phyloP scores from a whole-genome alignment of 352 stramenopile genomes.

The Elongisporangium anandrum region DNA sequence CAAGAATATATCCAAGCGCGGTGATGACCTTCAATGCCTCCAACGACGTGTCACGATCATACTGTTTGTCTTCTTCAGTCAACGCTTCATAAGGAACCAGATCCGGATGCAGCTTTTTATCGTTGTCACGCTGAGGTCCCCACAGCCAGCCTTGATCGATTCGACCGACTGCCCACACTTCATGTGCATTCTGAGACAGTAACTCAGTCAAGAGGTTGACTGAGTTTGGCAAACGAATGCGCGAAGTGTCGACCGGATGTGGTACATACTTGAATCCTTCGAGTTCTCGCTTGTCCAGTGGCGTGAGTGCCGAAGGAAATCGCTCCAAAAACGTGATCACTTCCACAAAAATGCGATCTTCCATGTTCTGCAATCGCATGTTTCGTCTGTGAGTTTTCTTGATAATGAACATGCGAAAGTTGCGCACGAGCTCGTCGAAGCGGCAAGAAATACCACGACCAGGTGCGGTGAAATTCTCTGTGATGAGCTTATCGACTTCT shows the following conservation, averaged over 20 bases:
- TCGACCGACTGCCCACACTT: constrained; percentile 75
- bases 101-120: constrained; percentile 60
- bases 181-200: constrained; percentile 71
- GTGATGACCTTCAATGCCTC: constrained; percentile 76
- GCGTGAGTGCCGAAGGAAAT: constrained; percentile 58
- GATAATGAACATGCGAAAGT: constrained; percentile 79
- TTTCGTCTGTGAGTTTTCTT: constrained; percentile 66
- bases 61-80: constrained; percentile 75
- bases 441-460: constrained; percentile 70
- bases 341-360: constrained; percentile 64
- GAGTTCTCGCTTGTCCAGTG: constrained; percentile 74
- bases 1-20: constrained; percentile 63
- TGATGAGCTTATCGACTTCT: constrained; percentile 64
- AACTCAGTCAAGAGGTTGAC: constrained; percentile 61
- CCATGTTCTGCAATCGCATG: constrained; percentile 50
- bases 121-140: constrained; percentile 59
- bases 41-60: constrained; percentile 78
- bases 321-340: constrained; percentile 77
- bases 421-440: constrained; percentile 77
- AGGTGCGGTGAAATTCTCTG: constrained; percentile 47
- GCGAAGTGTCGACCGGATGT: constrained; percentile 51
- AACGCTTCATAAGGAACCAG: constrained; percentile 69
- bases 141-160: constrained; percentile 69
- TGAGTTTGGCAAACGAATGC: constrained; percentile 58
- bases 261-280: constrained; percentile 79